Evolutionary conservation across 768 basidiomycete species (phyloP).

Genomic region (Tylopilus plumbeoviolaceoides): DNA sequence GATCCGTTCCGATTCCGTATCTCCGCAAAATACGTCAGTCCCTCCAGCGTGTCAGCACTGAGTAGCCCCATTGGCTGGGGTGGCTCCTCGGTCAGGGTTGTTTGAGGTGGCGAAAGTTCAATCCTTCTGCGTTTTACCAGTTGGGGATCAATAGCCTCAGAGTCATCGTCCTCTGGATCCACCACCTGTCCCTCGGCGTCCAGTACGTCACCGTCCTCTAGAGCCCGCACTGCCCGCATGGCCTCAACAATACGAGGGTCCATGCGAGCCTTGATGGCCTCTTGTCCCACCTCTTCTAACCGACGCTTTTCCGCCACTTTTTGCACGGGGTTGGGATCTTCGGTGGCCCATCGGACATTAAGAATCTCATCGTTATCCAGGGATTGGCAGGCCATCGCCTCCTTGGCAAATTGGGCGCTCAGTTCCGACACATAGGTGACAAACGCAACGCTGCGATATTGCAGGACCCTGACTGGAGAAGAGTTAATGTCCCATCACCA

Average conservation of each 20-base stretch:
- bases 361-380: slow-evolving; percentile 96
- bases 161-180: slow-evolving; percentile 31
- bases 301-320: slow-evolving; percentile 83
- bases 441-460: slow-evolving; percentile 94
- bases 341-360: slow-evolving; percentile 98
- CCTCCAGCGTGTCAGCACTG: slow-evolving; percentile 81
- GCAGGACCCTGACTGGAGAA: slow-evolving; percentile 73
- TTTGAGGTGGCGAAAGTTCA: slow-evolving; percentile 23
- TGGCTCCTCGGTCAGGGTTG: slow-evolving; percentile 28
- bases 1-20: slow-evolving; percentile 66
- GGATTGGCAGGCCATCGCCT: slow-evolving; percentile 98
- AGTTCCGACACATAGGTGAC: slow-evolving; percentile 89
- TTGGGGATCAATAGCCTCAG: slow-evolving; percentile 34
- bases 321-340: slow-evolving; percentile 93
- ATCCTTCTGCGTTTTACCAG: slow-evolving; percentile 35
- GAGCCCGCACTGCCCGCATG: slow-evolving; percentile 75
- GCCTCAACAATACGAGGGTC: slow-evolving; percentile 89
- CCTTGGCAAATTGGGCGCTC: slow-evolving; percentile 93
- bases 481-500: slow-evolving; percentile 4
- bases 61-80: slow-evolving; percentile 57
- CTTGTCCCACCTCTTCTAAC: slow-evolving; percentile 78
- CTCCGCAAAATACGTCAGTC: slow-evolving; percentile 87
- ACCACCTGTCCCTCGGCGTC: slow-evolving; percentile 35
- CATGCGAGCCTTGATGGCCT: slow-evolving; percentile 80
- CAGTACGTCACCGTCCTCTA: slow-evolving; percentile 72